These are phyloP conservation scores for Fusarium nanum DNA, from an alignment of 2,329 filamentous ascomycete genomes.

Conservation along the genomic window DNA sequence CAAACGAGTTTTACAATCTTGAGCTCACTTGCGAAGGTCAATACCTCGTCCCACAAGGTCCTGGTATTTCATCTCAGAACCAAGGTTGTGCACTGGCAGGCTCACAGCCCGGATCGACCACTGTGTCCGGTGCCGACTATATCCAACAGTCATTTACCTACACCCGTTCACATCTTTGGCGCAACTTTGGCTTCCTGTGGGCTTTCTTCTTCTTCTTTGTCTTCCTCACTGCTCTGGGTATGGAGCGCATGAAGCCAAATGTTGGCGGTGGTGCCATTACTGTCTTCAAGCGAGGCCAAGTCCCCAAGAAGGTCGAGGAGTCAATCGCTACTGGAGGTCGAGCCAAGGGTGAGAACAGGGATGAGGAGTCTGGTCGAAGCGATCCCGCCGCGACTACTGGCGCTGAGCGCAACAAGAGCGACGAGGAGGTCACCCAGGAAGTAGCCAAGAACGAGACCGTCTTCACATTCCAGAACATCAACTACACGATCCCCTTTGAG, in stretches of 20 bases:
- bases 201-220: slow-evolving; percentile 82
- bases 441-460: slow-evolving; percentile 72
- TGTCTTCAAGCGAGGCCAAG: slow-evolving; percentile 72
- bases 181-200: slow-evolving; percentile 82
- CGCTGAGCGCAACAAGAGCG: slow-evolving; percentile 44
- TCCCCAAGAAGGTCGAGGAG: slow-evolving; percentile 67
- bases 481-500: slow-evolving; percentile 66
- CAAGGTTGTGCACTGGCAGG: slow-evolving; percentile 65
- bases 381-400: slow-evolving; percentile 45
- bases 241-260: slow-evolving; percentile 73
- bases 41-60: slow-evolving; percentile 66
- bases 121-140: slow-evolving; percentile 67
- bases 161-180: slow-evolving; percentile 70
- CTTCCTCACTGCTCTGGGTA: slow-evolving; percentile 74
- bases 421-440: slow-evolving; percentile 48
- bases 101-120: slow-evolving; percentile 58
- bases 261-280: slow-evolving; percentile 69
- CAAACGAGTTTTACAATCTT: slow-evolving; percentile 71
- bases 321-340: slow-evolving; percentile 65
- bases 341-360: slow-evolving; percentile 54
- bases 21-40: slow-evolving; percentile 68
- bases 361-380: slow-evolving; percentile 59
- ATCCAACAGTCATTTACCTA: slow-evolving; percentile 67
- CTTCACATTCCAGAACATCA: slow-evolving; percentile 65
- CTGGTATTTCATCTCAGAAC: slow-evolving; percentile 49